phyloP scores from a whole-genome alignment of 805 yeast genomes.

The Kuraishia cidri region DNA sequence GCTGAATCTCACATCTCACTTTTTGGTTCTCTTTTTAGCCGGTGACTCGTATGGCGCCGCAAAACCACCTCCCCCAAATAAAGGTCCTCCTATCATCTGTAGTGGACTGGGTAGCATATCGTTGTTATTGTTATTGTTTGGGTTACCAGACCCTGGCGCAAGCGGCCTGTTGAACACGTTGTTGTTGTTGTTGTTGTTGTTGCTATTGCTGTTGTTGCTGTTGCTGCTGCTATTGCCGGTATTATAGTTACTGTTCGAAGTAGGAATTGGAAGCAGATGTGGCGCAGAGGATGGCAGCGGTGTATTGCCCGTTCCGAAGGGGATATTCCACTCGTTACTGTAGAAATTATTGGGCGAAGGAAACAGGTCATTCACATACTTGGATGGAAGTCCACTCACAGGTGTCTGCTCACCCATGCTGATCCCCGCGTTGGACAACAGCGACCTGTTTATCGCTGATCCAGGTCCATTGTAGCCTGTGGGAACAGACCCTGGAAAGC shows the following conservation, averaged over 20 bases:
- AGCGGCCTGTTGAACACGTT: slow-evolving; percentile 7
- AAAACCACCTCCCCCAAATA: too few species aligned
- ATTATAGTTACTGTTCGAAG: too few species aligned
- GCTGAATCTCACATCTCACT: too few species aligned
- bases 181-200: slow-evolving; percentile 9
- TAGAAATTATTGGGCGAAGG: slow-evolving; percentile 79
- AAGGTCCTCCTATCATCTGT: slow-evolving; percentile 13
- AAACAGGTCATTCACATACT: slow-evolving; percentile 63
- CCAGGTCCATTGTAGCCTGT: slow-evolving; percentile 10
- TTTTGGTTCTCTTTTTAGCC: slow-evolving; percentile 1
- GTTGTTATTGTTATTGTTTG: slow-evolving; percentile 11
- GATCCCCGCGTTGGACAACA: neutral
- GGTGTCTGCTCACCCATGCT: slow-evolving; percentile 57
- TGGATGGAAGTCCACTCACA: slow-evolving; percentile 57
- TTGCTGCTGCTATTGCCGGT: too few species aligned
- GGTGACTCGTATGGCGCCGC: slow-evolving; percentile 2
- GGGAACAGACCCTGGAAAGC: too few species aligned
- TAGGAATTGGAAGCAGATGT: slow-evolving; percentile 12
- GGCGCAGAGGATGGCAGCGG: slow-evolving; percentile 24
- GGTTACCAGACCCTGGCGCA: slow-evolving; percentile 1
- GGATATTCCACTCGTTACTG: slow-evolving; percentile 47
- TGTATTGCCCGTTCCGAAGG: slow-evolving; percentile 30
- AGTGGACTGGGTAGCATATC: slow-evolving; percentile 15
- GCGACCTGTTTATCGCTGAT: too few species aligned
- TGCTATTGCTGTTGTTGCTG: too few species aligned